Base-by-base conservation (phyloP, 2,329 filamentous ascomycete species). In the Arthroderma sp. region DNA sequence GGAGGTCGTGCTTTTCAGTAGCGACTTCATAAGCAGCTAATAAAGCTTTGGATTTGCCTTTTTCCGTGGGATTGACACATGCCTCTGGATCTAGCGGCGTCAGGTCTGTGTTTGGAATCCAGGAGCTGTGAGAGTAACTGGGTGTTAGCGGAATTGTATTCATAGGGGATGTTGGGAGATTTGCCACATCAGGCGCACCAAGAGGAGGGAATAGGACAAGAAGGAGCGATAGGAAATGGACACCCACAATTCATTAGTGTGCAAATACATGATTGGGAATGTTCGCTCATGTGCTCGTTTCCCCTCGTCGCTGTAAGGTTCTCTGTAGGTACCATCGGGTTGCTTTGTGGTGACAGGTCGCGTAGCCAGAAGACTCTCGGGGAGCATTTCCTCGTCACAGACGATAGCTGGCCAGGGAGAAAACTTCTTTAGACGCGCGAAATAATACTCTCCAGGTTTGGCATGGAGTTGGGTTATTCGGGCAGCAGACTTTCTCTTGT, bases 171-270 rank as follows among this genome's bases (percentile, higher is more conserved):
- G 32, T 22, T 22, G 15, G 15, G 8, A 32, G 27, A 29, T 33
- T 22, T 15, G 5, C 15, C 10, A 39, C 10, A 15, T 42, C 42
- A 32, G 10, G 7, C 33, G 4, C 36, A 15, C 10, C 22, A 6
- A 27, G 9, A 31, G 27, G 9, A 6, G 40, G 30, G 45, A 49
- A 46, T 38, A 11, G 10, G 3, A 29, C 3, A 49, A 40, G 36
- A 29, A 42, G 28, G 29, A 22, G 15, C 15, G 15, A 22, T 22
- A 22, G 15, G 15, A 22, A 22, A 22, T 22, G 27, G 36, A 7
- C 7, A 78, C 89, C 78, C 69, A 98, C 91, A 98, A 96, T 73
- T 96, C 89, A 58, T 96, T 95, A 33, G 88, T 94, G 51, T 78
- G 73, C 42, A 96, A 70, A 62, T 94, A 96, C 89, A 96, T 95